phyloP scores from a whole-genome alignment of 2,329 filamentous ascomycete species.

The Apiospora arundinis region DNA sequence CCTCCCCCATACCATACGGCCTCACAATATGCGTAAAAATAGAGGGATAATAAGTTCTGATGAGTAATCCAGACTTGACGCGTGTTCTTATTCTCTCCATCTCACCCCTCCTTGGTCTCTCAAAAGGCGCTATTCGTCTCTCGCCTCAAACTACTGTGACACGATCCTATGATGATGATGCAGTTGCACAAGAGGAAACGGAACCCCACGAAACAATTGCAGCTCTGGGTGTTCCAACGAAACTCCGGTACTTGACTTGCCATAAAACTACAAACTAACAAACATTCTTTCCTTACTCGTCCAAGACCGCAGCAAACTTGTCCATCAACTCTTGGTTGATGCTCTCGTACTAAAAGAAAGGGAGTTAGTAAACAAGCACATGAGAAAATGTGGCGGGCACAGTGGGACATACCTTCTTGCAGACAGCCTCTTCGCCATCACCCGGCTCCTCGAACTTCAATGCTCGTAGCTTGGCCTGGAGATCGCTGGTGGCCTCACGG shows the following conservation, averaged over 20 bases:
- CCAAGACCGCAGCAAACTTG: constrained; percentile 94
- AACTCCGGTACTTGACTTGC: not conserved
- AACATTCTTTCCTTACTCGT: constrained; percentile 71
- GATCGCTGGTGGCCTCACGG: constrained; percentile 84
- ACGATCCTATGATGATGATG: constrained; percentile 1
- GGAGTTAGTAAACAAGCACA: constrained; percentile 15
- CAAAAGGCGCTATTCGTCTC: not conserved
- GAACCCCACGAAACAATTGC: not conserved
- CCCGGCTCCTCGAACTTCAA: constrained; percentile 97
- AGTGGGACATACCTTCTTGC: constrained; percentile 73
- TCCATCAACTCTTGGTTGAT: constrained; percentile 92
- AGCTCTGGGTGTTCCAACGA: not conserved
- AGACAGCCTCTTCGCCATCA: constrained; percentile 80
- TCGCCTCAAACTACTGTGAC: constrained; percentile 10
- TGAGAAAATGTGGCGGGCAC: not conserved
- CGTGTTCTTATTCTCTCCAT: constrained; percentile 10
- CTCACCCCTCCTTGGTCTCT: not conserved
- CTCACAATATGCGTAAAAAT: not conserved
- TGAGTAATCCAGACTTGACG: constrained; percentile 10
- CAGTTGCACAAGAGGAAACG: not conserved
- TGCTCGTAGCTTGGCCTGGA: constrained; percentile 82
- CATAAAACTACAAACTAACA: constrained; percentile 7
- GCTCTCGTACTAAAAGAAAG: constrained; percentile 76
- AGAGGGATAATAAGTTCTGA: not conserved
- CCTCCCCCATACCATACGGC: not conserved